These are phyloP conservation scores for Clarireedia homoeocarpa DNA, from an alignment of 2,329 filamentous ascomycete species.

Conservation along the genomic window DNA sequence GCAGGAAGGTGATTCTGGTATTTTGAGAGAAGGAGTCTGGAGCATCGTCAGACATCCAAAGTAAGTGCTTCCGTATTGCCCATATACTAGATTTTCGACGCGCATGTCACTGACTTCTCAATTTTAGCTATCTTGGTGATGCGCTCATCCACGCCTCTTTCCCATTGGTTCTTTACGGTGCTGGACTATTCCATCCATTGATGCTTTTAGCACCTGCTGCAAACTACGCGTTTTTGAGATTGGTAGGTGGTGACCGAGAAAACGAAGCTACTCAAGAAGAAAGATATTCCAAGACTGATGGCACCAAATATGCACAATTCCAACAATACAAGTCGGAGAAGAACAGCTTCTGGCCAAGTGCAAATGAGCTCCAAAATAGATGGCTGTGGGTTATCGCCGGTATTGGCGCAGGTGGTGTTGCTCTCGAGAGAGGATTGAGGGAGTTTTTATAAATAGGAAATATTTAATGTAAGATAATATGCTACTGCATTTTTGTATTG, in stretches of 20 bases:
- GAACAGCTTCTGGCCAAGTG: slow-evolving; percentile 12
- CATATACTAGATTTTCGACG: not conserved
- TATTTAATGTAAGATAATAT: not conserved
- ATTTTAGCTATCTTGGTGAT: slow-evolving; percentile 12
- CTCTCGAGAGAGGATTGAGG: slow-evolving; percentile 1
- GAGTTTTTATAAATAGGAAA: not conserved
- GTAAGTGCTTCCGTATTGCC: not conserved
- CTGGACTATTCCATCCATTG: slow-evolving; percentile 11
- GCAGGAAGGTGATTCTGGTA: not conserved
- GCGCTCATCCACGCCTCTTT: slow-evolving; percentile 13
- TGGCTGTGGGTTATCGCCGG: slow-evolving; percentile 9
- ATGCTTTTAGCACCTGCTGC: slow-evolving; percentile 9
- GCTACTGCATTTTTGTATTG: not conserved
- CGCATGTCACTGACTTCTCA: not conserved
- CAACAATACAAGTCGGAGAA: slow-evolving; percentile 7
- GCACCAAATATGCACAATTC: slow-evolving; percentile 3
- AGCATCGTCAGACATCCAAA: slow-evolving; percentile 15
- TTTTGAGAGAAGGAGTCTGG: slow-evolving; percentile 11
- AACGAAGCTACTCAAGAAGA: slow-evolving; percentile 10
- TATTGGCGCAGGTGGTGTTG: not conserved
- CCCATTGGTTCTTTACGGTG: slow-evolving; percentile 10
- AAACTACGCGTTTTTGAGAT: slow-evolving; percentile 12
- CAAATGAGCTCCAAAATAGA: slow-evolving; percentile 4
- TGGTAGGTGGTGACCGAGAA: slow-evolving; percentile 7
- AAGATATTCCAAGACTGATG: slow-evolving; percentile 4